Conservation (phyloP, 2,329 filamentous ascomycete genomes). For the Plenodomus tracheiphilus region DNA sequence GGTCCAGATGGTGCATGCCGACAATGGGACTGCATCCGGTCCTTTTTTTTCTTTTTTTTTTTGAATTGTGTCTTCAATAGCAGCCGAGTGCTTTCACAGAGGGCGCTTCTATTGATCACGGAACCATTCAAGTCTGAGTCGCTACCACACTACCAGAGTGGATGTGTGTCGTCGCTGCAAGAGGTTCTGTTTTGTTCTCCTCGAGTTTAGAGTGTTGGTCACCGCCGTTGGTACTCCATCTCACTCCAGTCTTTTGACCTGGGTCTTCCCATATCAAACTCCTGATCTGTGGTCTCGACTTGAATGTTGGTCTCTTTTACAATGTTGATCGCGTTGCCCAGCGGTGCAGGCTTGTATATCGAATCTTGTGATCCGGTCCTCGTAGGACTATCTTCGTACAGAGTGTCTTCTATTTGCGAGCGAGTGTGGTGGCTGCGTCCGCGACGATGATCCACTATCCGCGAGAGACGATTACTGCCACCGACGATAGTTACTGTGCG, state of each 20-base stretch:
- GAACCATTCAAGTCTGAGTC: too few relatives aligned
- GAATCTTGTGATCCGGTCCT: conserved; percentile 38
- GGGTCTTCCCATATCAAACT: conserved; percentile 6
- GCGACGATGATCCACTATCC: conserved; percentile 31
- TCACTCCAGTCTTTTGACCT: conserved; percentile 13
- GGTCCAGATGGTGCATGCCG: too few relatives aligned
- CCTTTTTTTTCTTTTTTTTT: too few relatives aligned
- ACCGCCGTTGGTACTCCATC: neutral
- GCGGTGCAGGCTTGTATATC: conserved; percentile 33
- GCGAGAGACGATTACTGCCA: conserved; percentile 33
- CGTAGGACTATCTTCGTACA: conserved; percentile 29
- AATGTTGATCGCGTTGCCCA: conserved; percentile 26
- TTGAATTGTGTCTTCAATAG: too few relatives aligned
- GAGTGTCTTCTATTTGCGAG: conserved; percentile 15
- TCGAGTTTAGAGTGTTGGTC: neutral
- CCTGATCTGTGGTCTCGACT: conserved; percentile 27
- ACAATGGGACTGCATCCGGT: too few relatives aligned
- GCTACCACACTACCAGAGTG: neutral
- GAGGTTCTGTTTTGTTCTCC: neutral
- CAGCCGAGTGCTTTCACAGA: too few relatives aligned
- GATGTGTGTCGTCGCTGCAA: neutral
- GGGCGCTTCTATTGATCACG: too few relatives aligned
- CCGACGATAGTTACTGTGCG: conserved; percentile 43
- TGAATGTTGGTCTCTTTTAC: conserved; percentile 42
- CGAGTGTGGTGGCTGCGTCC: conserved; percentile 19